These are phyloP conservation scores for Tylopilus plumbeoviolaceoides DNA, from an alignment of 768 basidiomycete species.

Conservation along the genomic window DNA sequence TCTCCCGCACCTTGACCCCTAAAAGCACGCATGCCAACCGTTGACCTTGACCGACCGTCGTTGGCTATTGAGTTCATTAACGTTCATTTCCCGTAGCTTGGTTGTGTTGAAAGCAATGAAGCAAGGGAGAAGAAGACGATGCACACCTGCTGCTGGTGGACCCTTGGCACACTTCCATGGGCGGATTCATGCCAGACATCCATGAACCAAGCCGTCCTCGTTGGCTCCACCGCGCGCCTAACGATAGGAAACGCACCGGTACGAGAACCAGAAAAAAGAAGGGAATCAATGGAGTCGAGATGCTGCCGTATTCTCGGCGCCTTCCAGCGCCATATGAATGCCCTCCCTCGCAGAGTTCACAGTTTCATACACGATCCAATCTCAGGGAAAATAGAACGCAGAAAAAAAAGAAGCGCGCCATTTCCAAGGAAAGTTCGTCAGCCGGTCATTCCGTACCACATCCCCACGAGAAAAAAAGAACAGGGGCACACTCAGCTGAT, in stretches of 20 bases:
- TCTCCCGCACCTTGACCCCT: neutral
- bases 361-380: slow-evolving; percentile 10
- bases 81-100: neutral
- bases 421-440: slow-evolving; percentile 9
- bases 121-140: neutral
- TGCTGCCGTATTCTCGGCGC: slow-evolving; percentile 8
- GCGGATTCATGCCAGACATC: neutral
- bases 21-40: neutral
- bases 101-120: neutral
- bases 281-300: neutral
- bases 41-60: neutral
- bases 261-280: neutral
- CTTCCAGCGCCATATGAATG: slow-evolving; percentile 6
- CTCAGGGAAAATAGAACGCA: slow-evolving; percentile 5
- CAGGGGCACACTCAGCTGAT: slow-evolving; percentile 1
- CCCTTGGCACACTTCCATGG: neutral
- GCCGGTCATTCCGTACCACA: slow-evolving; percentile 4
- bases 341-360: slow-evolving; percentile 1
- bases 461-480: slow-evolving; percentile 2
- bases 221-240: neutral
- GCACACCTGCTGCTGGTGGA: neutral
- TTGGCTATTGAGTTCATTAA: too few relatives aligned
- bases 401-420: neutral
- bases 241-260: neutral
- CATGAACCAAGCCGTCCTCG: neutral